Evolutionary conservation across 1,284 basidiomycete species (phyloP).

Genomic region (Erythrobasidium hasegawianum): DNA sequence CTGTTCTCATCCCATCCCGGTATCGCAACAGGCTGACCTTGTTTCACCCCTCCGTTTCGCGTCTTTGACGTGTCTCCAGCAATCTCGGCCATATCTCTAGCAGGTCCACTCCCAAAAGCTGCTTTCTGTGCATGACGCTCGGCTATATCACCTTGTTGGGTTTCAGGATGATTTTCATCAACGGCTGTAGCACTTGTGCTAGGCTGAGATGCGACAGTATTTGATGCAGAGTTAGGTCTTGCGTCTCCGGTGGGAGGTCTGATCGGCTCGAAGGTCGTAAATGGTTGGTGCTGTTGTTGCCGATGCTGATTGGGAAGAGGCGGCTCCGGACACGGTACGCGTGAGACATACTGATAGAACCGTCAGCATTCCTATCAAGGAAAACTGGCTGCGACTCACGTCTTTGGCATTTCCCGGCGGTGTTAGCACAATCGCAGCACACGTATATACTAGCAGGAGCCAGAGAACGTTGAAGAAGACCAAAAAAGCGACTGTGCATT

Average conservation of each 20-base stretch:
- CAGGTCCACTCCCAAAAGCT: conserved; percentile 5
- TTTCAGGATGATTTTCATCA: not conserved
- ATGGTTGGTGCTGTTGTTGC: not conserved
- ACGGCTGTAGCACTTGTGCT: not conserved
- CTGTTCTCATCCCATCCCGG: not conserved
- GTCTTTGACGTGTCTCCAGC: not conserved
- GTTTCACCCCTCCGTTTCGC: not conserved
- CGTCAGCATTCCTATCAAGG: no score
- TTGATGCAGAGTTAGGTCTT: no score
- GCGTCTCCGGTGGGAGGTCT: not conserved
- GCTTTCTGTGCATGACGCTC: not conserved
- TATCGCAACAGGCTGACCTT: not conserved
- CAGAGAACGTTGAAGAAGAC: conserved; percentile 43
- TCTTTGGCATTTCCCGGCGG: conserved; percentile 41
- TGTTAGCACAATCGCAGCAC: conserved; percentile 35
- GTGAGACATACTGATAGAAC: not conserved
- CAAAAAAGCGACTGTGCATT: conserved; percentile 43
- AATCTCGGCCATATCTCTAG: not conserved
- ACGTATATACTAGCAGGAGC: conserved; percentile 41
- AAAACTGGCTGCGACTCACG: conserved; percentile 34
- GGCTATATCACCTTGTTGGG: not conserved
- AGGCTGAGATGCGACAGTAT: not conserved
- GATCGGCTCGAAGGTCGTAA: not conserved
- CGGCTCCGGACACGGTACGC: conserved; percentile 1
- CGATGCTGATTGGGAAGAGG: not conserved